Evolutionary conservation across 805 yeast species (phyloP), one percentile per base, ranked within the genome.

Genomic region (Candida andamanensis): DNA sequence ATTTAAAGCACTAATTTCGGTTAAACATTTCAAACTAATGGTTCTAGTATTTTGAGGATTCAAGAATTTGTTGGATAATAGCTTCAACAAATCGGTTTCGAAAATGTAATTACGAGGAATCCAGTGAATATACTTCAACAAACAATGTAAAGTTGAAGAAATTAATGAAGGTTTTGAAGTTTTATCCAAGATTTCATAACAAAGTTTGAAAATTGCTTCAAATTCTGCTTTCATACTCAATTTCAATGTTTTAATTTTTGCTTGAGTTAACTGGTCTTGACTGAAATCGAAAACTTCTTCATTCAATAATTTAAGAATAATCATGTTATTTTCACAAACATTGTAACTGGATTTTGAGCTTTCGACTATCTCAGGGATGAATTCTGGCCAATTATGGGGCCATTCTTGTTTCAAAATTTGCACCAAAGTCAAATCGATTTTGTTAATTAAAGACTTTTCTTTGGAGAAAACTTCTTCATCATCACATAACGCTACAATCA

Each of bases 301-400:
- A 32, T 94, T 80, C 46, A 92, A 72, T 43, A 92, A 68, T 49
- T 82, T 83, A 54, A 92, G 71, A 38, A 92, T 89, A 40, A 80
- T 78, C 97, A 92, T 90, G 62, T 92, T 92, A 64, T 92, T 92
- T 60, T 92, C 98, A 65, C 98, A 92, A 32, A 92, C 96, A 50
- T 87, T 90, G 57, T 84, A 77, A 15, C 92, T 80, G 10, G 90
- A 77, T 42, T 85, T 76, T 28, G 94, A 80, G 42, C 95, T 80
- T 39, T 72, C 75, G 28, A 90, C 92, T 35, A 92, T 75, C 56
- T 92, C 98, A 12, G 96, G 95, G 30, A 92, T 83, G 50, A 92
- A 92, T 49, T 81, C 84, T 13, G 97, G 97, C 99, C 99, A 92
- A 56, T 89, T 84, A 47, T 80, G 85, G 20, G 99, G 99, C 99